Percentiles rank a stretch among this genome's conserved stretches.
Evolutionary conservation across 345 rosid genomes (phyloP).

Genomic region (Chamaenerion angustifolium): DNA sequence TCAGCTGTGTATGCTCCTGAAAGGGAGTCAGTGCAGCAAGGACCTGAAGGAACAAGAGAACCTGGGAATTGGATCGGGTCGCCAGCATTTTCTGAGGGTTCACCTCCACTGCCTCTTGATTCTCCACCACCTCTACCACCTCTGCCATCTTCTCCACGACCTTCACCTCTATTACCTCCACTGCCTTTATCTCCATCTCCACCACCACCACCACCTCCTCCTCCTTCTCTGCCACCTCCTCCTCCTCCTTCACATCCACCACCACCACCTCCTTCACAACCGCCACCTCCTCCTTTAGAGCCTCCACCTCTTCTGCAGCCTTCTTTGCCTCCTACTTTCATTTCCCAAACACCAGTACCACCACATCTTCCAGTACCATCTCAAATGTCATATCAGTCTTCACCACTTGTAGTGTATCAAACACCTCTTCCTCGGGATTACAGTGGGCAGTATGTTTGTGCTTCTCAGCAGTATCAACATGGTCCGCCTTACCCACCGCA

Average conservation of each 20-base stretch:
- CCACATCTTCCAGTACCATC: conserved; percentile 11
- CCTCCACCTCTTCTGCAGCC: conserved; percentile 17
- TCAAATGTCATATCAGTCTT: too few species aligned
- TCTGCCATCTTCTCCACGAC: conserved; percentile 56
- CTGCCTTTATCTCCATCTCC: conserved; percentile 34
- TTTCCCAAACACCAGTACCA: too few species aligned
- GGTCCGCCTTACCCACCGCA: conserved; percentile 41
- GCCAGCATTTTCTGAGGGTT: conserved; percentile 33
- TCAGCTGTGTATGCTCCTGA: conserved; percentile 14
- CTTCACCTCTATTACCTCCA: conserved; percentile 30
- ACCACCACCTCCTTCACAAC: conserved; percentile 16
- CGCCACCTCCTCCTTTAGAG: conserved; percentile 15
- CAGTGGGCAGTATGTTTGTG: not conserved
- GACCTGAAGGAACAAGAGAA: conserved; percentile 18
- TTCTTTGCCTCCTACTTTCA: conserved; percentile 17
- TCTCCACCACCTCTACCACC: conserved; percentile 73
- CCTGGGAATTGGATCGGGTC: conserved; percentile 21
- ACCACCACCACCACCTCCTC: conserved; percentile 28
- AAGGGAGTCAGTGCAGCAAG: conserved; percentile 21
- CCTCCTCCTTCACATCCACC: conserved; percentile 2
- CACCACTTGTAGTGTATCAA: too few species aligned
- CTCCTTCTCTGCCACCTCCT: conserved; percentile 17
- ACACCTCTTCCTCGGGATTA: too few species aligned
- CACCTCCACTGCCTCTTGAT: conserved; percentile 58
- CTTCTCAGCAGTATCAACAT: conserved; percentile 58